Evolutionary conservation across 176 grass and related monocot species (phyloP), one percentile per base, ranked within the genome.

Genomic region (Avena sativa): DNA sequence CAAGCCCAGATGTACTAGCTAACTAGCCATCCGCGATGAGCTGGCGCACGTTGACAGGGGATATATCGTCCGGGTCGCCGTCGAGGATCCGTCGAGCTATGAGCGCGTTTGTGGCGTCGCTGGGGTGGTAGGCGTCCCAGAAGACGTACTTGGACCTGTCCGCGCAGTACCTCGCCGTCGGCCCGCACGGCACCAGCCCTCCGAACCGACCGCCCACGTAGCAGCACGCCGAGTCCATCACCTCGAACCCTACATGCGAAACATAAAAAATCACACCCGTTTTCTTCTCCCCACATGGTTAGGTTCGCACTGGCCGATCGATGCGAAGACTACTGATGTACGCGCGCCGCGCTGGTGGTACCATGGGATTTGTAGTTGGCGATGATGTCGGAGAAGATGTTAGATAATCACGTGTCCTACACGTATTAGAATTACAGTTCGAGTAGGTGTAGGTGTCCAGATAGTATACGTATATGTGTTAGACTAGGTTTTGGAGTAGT

Each of bases 121-220:
- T 93, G 43, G 91, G 95, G 80, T 94, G 92, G 88, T 91, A 93
- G 1, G 95, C 88, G 68, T 97, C 95, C 95, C 95, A 97, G 87
- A 97, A 97, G 12, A 94, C 86, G 78, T 94, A 93, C 87, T 94
- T 97, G 23, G 95, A 93, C 81, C 95, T 92, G 65, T 97, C 90
- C 16, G 7, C 60, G 77, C 92, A 97, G 79, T 89, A 90, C 14
- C 0, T 65, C 36, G 90, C 88, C 40, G 87, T 73, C 34, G 92
- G 92, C 16, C 92, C 95, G 65, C 95, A 97, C 30, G 95, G 95
- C 52, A 81, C 4, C 74, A 97, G 70, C 65, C 95, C 95, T 14
- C 92, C 95, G 73, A 91, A 91, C 50, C 91, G 66, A 12, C 92
- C 95, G 44, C 73, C 34, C 13, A 61, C 81, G 74, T 57, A 91